Conservation (phyloP, 495 filamentous ascomycete genomes). For the Penicillium psychrofluorescens region DNA sequence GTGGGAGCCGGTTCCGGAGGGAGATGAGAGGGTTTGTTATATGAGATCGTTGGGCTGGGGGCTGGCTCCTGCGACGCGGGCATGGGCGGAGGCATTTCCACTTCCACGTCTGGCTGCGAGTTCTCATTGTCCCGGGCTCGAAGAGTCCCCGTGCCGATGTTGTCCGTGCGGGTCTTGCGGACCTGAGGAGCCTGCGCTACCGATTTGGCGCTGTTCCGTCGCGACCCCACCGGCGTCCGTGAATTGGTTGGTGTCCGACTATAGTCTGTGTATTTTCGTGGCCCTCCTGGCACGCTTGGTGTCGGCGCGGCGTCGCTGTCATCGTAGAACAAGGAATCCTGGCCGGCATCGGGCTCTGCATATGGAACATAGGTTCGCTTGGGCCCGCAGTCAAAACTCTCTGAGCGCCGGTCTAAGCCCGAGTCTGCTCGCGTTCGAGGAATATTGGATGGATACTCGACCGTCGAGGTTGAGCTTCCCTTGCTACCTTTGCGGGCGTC, state of each 20-base stretch:
- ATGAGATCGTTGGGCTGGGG: slow-evolving; percentile 47
- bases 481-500: slow-evolving; percentile 60
- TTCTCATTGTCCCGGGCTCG: slow-evolving; percentile 23
- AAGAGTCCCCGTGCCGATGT: slow-evolving; percentile 30
- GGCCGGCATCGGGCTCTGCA: slow-evolving; percentile 10
- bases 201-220: slow-evolving; percentile 58
- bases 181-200: slow-evolving; percentile 38
- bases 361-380: slow-evolving; percentile 26
- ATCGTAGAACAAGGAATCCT: slow-evolving; percentile 34
- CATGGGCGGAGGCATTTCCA: slow-evolving; percentile 24
- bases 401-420: slow-evolving; percentile 53
- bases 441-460: slow-evolving; percentile 50
- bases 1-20: slow-evolving; percentile 20
- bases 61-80: slow-evolving; percentile 35
- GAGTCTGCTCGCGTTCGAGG: slow-evolving; percentile 46
- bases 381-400: slow-evolving; percentile 67
- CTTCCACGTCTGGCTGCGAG: slow-evolving; percentile 15
- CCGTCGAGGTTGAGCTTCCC: slow-evolving; percentile 61
- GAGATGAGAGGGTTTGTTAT: slow-evolving; percentile 37
- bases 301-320: slow-evolving; percentile 81
- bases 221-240: slow-evolving; percentile 32
- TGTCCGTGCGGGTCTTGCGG: slow-evolving; percentile 29
- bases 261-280: slow-evolving; percentile 43
- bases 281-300: slow-evolving; percentile 78
- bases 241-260: slow-evolving; percentile 29